Evolutionary conservation across 805 yeast genomes (phyloP).

Genomic region (Jamesozyma gamospora): DNA sequence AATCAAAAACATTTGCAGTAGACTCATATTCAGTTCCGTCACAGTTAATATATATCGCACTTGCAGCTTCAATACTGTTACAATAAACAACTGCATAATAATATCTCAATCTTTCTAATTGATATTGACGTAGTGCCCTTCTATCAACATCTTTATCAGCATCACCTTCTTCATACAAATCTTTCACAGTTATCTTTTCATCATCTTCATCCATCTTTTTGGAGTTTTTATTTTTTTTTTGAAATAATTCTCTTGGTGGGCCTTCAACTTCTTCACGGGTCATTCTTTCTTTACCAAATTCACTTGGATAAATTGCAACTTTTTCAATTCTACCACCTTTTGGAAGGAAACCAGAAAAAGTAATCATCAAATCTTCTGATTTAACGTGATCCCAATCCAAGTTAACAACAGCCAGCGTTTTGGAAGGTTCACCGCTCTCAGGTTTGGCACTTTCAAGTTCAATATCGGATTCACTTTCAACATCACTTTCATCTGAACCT

Average conservation of each 20-base stretch:
- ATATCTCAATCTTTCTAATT: slow-evolving; percentile 83
- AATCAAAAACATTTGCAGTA: slow-evolving; percentile 87
- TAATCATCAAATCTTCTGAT: slow-evolving; percentile 79
- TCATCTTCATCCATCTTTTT: slow-evolving; percentile 35
- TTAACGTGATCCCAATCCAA: slow-evolving; percentile 96
- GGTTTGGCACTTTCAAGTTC: slow-evolving; percentile 48
- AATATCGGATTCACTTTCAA: slow-evolving; percentile 40
- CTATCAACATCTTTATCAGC: slow-evolving; percentile 80
- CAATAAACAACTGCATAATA: slow-evolving; percentile 87
- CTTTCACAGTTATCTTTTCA: slow-evolving; percentile 55
- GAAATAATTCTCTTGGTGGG: slow-evolving; percentile 79
- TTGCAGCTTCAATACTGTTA: slow-evolving; percentile 62
- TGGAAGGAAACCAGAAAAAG: slow-evolving; percentile 80
- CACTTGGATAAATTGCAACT: slow-evolving; percentile 76
- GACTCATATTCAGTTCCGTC: slow-evolving; percentile 95
- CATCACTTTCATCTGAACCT: slow-evolving; percentile 16
- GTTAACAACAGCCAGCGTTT: slow-evolving; percentile 81
- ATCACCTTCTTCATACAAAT: slow-evolving; percentile 67
- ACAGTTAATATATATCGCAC: slow-evolving; percentile 69
- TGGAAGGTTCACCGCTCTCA: slow-evolving; percentile 81
- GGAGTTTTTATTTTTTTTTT: slow-evolving; percentile 32
- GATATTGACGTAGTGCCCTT: slow-evolving; percentile 77
- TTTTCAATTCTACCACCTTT: slow-evolving; percentile 55
- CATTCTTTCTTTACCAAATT: slow-evolving; percentile 88
- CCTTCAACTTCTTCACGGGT: slow-evolving; percentile 84